phyloP scores from a whole-genome alignment of 129 eudicot genomes.

The Flaveria robusta region DNA sequence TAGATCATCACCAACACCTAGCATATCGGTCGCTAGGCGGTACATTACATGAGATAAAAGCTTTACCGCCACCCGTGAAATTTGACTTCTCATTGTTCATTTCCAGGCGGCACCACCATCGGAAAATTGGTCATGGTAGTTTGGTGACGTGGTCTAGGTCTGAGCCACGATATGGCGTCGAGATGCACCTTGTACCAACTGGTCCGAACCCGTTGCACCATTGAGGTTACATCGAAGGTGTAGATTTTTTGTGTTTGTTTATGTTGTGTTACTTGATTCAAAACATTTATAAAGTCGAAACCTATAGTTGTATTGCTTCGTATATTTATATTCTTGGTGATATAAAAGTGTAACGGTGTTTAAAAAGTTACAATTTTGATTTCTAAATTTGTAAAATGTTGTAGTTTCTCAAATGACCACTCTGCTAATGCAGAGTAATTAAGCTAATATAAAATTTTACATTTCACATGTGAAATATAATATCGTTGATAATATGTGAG shows the following conservation, averaged over 20 bases:
- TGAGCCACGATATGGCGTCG: slow-evolving; percentile 36
- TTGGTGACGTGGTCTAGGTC: background rate
- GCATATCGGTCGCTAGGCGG: background rate
- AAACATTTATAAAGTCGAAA: background rate
- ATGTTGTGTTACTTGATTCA: slow-evolving; percentile 2
- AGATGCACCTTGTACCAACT: slow-evolving; percentile 43
- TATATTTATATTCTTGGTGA: background rate
- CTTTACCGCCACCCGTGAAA: slow-evolving; percentile 17
- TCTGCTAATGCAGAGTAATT: no score
- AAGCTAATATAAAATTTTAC: no score
- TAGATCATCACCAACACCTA: background rate
- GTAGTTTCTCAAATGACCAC: no score
- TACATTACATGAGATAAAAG: slow-evolving; percentile 1
- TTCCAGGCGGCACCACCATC: slow-evolving; percentile 33
- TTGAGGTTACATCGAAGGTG: slow-evolving; percentile 24
- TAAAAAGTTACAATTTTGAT: no score
- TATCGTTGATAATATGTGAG: no score
- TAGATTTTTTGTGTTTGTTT: background rate
- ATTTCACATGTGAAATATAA: no score
- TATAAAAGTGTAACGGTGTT: background rate
- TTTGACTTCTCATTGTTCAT: slow-evolving; percentile 30
- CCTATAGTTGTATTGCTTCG: background rate
- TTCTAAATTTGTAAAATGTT: no score
- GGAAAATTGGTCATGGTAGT: slow-evolving; percentile 11
- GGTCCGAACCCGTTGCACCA: slow-evolving; percentile 45